Evolutionary conservation across 139 green algal genomes (phyloP).

Genomic region (Protoeuglena noctilucae): DNA sequence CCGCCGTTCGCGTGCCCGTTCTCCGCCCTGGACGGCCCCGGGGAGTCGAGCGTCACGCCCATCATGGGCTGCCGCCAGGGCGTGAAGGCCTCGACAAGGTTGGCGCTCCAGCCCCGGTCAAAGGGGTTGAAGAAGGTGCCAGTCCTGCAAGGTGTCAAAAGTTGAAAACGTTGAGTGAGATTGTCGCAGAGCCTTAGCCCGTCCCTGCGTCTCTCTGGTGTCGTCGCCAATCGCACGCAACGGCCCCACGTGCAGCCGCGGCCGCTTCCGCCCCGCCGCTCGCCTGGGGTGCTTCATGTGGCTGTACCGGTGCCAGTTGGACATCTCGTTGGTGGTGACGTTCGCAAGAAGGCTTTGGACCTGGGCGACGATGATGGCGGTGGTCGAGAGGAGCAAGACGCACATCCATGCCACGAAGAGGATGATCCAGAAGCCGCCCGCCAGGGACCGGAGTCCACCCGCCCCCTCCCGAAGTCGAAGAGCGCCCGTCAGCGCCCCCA

Average conservation of each 20-base stretch:
- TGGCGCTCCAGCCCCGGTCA: conserved; percentile 45
- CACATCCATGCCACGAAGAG: conserved; percentile 61
- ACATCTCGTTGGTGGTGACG: conserved; percentile 92
- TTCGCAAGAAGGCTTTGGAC: conserved; percentile 57
- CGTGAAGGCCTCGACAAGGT: conserved; percentile 32
- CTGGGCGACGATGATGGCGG: conserved; percentile 60
- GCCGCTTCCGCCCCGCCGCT: no score
- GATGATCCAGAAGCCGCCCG: conserved; percentile 23
- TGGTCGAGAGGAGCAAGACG: conserved; percentile 65
- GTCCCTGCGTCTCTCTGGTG: background rate
- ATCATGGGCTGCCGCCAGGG: conserved; percentile 5
- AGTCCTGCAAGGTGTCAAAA: conserved; percentile 12
- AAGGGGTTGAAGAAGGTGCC: conserved; percentile 77
- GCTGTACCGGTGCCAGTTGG: conserved; percentile 77
- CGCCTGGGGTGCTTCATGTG: conserved; percentile 1
- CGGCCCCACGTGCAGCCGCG: no score
- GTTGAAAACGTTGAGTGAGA: background rate
- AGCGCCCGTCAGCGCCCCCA: background rate
- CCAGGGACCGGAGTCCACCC: background rate
- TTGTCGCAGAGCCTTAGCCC: background rate
- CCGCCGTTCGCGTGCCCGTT: background rate
- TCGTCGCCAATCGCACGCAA: background rate
- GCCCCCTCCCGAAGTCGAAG: background rate
- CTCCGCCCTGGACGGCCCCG: no score
- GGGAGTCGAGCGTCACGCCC: conserved; percentile 21